Conservation (phyloP, 768 basidiomycete genomes). For the Clavaria fumosa region DNA sequence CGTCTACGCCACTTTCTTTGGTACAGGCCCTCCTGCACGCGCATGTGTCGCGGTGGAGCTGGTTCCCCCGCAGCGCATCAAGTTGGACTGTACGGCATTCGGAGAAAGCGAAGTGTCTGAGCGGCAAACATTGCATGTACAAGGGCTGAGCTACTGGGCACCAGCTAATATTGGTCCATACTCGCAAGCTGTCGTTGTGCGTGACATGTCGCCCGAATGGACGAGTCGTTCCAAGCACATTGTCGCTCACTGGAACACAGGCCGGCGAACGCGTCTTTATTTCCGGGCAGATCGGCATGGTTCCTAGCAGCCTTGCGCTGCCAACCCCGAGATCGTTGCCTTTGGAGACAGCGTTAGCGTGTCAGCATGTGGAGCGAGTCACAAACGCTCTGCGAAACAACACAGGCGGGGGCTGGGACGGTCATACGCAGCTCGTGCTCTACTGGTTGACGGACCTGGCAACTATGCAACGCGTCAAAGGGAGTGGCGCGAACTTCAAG, state of each 20-base stretch:
- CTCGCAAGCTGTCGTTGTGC: slow-evolving; percentile 78
- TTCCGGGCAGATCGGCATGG: slow-evolving; percentile 89
- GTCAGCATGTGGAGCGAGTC: slow-evolving; percentile 71
- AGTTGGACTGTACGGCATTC: slow-evolving; percentile 76
- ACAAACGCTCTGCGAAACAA: slow-evolving; percentile 38
- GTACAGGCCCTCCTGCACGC: slow-evolving; percentile 80
- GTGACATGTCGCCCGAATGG: slow-evolving; percentile 14
- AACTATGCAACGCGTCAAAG: slow-evolving; percentile 26
- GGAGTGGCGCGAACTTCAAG: no score
- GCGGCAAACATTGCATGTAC: slow-evolving; percentile 79
- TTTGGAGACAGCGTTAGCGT: slow-evolving; percentile 53
- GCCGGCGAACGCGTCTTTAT: slow-evolving; percentile 65
- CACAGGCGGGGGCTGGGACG: slow-evolving; percentile 42
- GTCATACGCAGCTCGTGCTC: slow-evolving; percentile 45
- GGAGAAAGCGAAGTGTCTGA: slow-evolving; percentile 23
- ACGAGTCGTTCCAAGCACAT: not conserved
- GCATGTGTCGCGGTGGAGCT: slow-evolving; percentile 84
- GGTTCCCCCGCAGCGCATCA: slow-evolving; percentile 36
- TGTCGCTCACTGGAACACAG: slow-evolving; percentile 22
- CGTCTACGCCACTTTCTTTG: slow-evolving; percentile 71
- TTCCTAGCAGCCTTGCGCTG: slow-evolving; percentile 58
- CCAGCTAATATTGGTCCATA: slow-evolving; percentile 99
- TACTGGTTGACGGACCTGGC: slow-evolving; percentile 48
- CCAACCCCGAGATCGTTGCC: slow-evolving; percentile 43
- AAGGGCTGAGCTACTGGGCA: slow-evolving; percentile 95